Percentiles rank a stretch among this genome's conserved stretches.
Evolutionary conservation across 1,139 yeast genomes (phyloP).

Genomic region (Geotrichum citri-aurantii): DNA sequence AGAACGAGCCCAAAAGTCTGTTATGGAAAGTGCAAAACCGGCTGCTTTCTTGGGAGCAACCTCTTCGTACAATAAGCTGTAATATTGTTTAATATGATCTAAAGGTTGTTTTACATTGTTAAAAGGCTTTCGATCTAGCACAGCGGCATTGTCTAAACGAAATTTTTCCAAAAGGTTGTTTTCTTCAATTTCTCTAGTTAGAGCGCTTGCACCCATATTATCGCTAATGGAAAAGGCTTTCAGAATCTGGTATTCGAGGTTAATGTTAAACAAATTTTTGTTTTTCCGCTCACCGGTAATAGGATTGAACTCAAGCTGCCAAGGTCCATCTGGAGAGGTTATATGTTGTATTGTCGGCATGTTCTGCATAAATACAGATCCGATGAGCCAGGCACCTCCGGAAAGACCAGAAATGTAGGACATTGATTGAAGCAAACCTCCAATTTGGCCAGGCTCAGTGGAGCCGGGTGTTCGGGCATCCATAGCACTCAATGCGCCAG

Average conservation of each 20-base stretch:
- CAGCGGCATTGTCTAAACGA: background rate
- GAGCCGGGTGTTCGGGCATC: slow-evolving; percentile 61
- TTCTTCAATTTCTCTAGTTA: background rate
- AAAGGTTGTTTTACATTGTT: background rate
- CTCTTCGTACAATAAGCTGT: slow-evolving; percentile 44
- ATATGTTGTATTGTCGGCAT: slow-evolving; percentile 67
- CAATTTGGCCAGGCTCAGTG: slow-evolving; percentile 53
- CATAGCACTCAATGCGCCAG: slow-evolving; percentile 69
- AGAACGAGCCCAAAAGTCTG: slow-evolving; percentile 86
- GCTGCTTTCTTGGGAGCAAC: slow-evolving; percentile 56
- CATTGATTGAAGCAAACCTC: slow-evolving; percentile 69
- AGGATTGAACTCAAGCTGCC: slow-evolving; percentile 56
- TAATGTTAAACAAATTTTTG: background rate
- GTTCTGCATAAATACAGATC: slow-evolving; percentile 73
- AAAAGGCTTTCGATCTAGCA: background rate
- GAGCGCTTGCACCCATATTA: background rate
- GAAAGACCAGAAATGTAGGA: slow-evolving; percentile 74
- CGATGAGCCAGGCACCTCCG: slow-evolving; percentile 85
- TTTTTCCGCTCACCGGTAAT: slow-evolving; percentile 8
- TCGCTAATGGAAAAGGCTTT: background rate
- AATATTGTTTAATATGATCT: slow-evolving; percentile 44
- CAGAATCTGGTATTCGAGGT: background rate
- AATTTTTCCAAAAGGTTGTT: background rate
- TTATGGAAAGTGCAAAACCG: slow-evolving; percentile 62
- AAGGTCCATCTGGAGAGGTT: slow-evolving; percentile 44